Percentiles rank a stretch among this genome's conserved stretches.
These are phyloP conservation scores for Glycine soja DNA, from an alignment of 306 rosid genomes.

Conservation along the genomic window DNA sequence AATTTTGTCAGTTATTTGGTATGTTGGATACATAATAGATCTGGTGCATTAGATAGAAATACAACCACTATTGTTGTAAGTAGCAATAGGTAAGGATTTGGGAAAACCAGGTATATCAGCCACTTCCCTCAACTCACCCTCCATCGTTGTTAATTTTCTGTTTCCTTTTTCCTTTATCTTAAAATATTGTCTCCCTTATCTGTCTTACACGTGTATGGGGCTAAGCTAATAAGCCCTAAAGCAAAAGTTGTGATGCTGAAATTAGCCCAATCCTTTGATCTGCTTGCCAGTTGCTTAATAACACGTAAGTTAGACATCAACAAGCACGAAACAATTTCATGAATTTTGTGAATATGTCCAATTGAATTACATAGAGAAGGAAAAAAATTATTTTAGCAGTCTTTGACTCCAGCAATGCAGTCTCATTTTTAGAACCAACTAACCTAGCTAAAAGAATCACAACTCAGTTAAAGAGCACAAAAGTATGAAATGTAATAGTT, in stretches of 20 bases:
- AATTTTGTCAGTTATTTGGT: constrained; percentile 59
- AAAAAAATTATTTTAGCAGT: constrained; percentile 45
- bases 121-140: constrained; percentile 51
- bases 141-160: constrained; percentile 75
- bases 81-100: constrained; percentile 59
- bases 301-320: constrained; percentile 73
- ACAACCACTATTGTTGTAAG: constrained; percentile 60
- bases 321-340: constrained; percentile 65
- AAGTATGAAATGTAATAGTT: constrained; percentile 29
- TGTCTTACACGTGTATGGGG: constrained; percentile 55
- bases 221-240: constrained; percentile 64
- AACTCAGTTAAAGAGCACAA: constrained; percentile 36
- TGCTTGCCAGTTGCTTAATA: constrained; percentile 85
- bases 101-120: constrained; percentile 72
- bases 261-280: constrained; percentile 63
- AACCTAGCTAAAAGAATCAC: constrained; percentile 53
- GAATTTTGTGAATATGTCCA: constrained; percentile 50
- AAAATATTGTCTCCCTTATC: constrained; percentile 45
- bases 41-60: constrained; percentile 76
- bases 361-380: constrained; percentile 1
- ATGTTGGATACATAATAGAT: constrained; percentile 75
- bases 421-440: constrained; percentile 82
- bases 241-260: constrained; percentile 68
- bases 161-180: constrained; percentile 58
- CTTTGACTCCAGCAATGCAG: constrained; percentile 62